Evolutionary conservation across 2,329 filamentous ascomycete genomes (phyloP).

Genomic region (Penicillium sp.): DNA sequence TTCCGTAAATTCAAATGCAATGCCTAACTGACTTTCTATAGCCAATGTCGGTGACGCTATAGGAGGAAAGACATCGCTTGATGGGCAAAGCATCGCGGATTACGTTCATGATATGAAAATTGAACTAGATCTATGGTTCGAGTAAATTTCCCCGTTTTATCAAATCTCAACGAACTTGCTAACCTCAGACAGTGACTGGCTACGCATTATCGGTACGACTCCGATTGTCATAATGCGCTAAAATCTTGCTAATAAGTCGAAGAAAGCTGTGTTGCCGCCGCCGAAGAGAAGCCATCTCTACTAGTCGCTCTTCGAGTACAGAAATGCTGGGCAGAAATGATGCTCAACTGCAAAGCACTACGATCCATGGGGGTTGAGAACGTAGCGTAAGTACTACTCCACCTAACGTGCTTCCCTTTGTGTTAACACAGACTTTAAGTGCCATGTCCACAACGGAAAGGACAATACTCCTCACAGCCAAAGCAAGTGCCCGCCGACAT

Average conservation of each 20-base stretch:
- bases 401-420: background rate
- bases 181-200: conserved; percentile 31
- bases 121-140: conserved; percentile 51
- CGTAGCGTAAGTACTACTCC: conserved; percentile 36
- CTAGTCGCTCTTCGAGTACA: conserved; percentile 51
- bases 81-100: conserved; percentile 39
- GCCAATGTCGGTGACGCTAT: conserved; percentile 41
- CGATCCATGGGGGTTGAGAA: conserved; percentile 51
- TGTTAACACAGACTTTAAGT: conserved; percentile 9
- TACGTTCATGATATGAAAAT: conserved; percentile 47
- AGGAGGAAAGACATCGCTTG: conserved; percentile 20
- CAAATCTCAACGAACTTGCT: background rate
- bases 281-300: conserved; percentile 38
- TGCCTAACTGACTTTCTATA: conserved; percentile 9
- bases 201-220: conserved; percentile 34
- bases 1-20: background rate
- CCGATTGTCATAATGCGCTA: no score
- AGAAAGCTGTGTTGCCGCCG: conserved; percentile 28
- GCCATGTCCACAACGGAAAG: conserved; percentile 51
- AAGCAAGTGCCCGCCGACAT: conserved; percentile 51
- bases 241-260: conserved; percentile 3
- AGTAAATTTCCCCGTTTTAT: conserved; percentile 22
- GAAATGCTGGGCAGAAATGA: conserved; percentile 54
- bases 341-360: conserved; percentile 52
- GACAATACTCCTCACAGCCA: conserved; percentile 50